Base-by-base conservation (phyloP, 2,329 filamentous ascomycete species). In the Aspergillus eucalypticola region DNA sequence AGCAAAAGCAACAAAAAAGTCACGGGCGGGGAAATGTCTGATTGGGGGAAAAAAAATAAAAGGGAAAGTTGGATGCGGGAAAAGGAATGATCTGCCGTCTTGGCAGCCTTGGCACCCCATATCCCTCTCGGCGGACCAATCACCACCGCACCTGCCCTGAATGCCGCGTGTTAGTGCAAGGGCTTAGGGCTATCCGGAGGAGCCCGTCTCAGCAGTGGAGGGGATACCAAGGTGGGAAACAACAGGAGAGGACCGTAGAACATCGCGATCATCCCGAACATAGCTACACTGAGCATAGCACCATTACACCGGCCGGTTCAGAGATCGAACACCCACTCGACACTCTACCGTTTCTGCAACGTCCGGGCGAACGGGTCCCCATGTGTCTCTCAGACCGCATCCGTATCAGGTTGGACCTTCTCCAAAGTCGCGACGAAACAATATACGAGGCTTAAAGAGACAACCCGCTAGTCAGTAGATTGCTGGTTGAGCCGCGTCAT, bases 31-130 rank as follows among this genome's bases (percentile, higher is more conserved):
- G 15, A 25, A 23, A 23, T 21, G 44, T 23, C 21, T 10, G 23
- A 23, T 48, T 35, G 32, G 32, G 32, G 32, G 44, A 23, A 48
- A 15, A n/a, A 23, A 21, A 6, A 21, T 13, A 13, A 46, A 21
- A n/a, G 42, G 19, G 5, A 21, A 48, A 17, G 21, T 25, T 8
- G 25, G 7, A 29, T 50, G 27, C 46, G n/a, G 25, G 46, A 50
- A 50, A 50, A 50, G 46, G n/a, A 50, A 50, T 29, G 25, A 50
- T 50, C 46, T 50, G 46, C 46, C 46, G 46, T 50, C 46, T 50
- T 50, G 46, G 46, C 46, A 5, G 23, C 4, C 46, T 50, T 50
- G 23, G 27, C 46, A 11, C n/a, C 15, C 23, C 15, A 8, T 3
- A n/a, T 2, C 46, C 27, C 46, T 15, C 23, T 27, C 46, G 3